These are phyloP conservation scores for Citrus mangshanensis DNA, from an alignment of 345 rosid genomes.

Conservation along the genomic window DNA sequence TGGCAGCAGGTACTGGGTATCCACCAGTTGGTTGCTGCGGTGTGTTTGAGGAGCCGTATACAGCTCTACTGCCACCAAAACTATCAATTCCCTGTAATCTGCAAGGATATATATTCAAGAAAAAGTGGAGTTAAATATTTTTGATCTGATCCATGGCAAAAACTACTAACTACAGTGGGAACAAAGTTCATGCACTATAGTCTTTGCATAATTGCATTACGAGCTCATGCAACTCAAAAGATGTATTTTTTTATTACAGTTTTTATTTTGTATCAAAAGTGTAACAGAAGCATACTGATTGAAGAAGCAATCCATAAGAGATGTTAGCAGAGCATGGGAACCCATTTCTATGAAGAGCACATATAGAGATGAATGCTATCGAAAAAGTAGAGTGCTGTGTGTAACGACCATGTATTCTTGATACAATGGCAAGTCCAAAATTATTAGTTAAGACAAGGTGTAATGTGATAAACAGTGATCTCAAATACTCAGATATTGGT, in stretches of 20 bases:
- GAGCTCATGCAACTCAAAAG: background rate
- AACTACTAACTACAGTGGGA: background rate
- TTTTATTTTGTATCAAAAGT: background rate
- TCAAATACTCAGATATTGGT: background rate
- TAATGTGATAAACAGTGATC: background rate
- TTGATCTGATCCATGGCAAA: background rate
- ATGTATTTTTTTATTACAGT: background rate
- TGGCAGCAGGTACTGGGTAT: slow-evolving; percentile 26
- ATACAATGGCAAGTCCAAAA: background rate
- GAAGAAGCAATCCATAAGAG: background rate
- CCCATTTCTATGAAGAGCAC: background rate
- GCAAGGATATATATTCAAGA: slow-evolving; percentile 7
- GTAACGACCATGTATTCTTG: background rate
- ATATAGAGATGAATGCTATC: background rate
- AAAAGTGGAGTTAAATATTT: background rate
- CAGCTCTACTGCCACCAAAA: slow-evolving; percentile 18
- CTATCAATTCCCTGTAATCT: slow-evolving; percentile 39
- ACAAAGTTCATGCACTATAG: background rate
- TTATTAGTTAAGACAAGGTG: background rate
- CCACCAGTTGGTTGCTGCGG: slow-evolving; percentile 30
- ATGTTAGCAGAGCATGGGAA: background rate
- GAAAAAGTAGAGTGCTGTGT: background rate
- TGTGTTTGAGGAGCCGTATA: slow-evolving; percentile 20
- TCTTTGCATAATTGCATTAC: background rate
- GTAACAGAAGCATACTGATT: background rate